A percentile compares a stretch with the other conserved stretches of the same genome.
Conservation (phyloP, 2,329 filamentous ascomycete genomes). For the Neopestalotiopsis sp. region DNA sequence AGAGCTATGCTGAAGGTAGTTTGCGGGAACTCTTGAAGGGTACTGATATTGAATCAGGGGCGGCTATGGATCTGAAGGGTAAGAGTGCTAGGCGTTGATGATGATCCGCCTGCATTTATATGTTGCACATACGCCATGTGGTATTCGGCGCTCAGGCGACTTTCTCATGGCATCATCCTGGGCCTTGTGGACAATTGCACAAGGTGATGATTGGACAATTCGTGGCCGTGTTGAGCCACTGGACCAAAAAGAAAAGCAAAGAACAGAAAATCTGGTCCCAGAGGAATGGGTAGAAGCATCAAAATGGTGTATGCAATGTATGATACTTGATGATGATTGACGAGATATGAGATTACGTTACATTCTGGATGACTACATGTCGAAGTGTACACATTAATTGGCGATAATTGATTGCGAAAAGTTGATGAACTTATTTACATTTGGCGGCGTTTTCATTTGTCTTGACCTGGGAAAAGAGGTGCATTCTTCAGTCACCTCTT, state of each 20-base stretch:
- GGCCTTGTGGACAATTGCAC: too few species aligned
- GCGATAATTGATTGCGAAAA: too few species aligned
- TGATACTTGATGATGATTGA: not conserved
- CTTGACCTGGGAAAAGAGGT: too few species aligned
- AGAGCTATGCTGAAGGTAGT: constrained; percentile 61
- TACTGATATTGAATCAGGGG: constrained; percentile 31
- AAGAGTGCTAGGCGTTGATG: constrained; percentile 27
- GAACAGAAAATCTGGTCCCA: not conserved
- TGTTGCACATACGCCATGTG: not conserved
- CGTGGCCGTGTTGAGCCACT: too few species aligned
- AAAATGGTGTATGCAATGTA: not conserved
- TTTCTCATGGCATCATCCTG: not conserved
- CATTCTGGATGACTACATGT: not conserved
- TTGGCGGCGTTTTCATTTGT: too few species aligned
- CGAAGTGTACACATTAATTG: too few species aligned
- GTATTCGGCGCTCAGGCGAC: too few species aligned
- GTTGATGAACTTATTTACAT: too few species aligned
- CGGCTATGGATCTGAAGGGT: constrained; percentile 28
- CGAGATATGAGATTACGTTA: not conserved
- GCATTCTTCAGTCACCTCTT: too few species aligned
- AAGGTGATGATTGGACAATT: too few species aligned
- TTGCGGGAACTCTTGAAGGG: constrained; percentile 57
- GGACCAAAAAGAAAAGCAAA: not conserved
- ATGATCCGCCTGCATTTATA: not conserved
- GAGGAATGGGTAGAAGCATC: not conserved